Conservation (phyloP, 2,329 filamentous ascomycete species). For the Venturia pyrina region DNA sequence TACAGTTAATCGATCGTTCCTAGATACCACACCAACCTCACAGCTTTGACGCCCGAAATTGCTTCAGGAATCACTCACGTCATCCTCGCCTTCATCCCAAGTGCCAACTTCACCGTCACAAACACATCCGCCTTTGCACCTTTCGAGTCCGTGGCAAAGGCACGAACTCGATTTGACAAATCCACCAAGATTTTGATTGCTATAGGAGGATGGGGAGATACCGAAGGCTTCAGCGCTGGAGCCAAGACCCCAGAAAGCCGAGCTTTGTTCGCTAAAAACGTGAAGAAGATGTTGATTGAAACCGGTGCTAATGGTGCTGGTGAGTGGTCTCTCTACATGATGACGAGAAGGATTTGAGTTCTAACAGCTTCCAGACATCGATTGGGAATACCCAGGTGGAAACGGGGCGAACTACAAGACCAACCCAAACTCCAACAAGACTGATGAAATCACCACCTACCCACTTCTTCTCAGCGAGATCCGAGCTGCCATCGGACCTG, state of each 20-base stretch:
- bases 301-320: conserved; percentile 57
- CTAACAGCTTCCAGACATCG: conserved; percentile 40
- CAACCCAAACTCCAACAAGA: conserved; percentile 48
- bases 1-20: background rate
- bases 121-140: conserved; percentile 36
- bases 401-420: conserved; percentile 61
- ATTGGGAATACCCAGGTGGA: conserved; percentile 56
- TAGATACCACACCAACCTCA: conserved; percentile 5
- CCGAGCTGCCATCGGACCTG: conserved; percentile 45
- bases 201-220: conserved; percentile 68
- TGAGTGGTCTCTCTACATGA: conserved; percentile 22
- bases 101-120: conserved; percentile 24
- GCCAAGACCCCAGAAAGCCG: conserved; percentile 43
- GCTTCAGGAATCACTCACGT: conserved; percentile 26
- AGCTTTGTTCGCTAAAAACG: conserved; percentile 51
- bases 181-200: conserved; percentile 58
- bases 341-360: background rate
- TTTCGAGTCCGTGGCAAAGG: conserved; percentile 41
- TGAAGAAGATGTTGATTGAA: conserved; percentile 50
- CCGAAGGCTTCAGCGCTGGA: conserved; percentile 49
- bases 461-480: conserved; percentile 51
- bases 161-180: conserved; percentile 43
- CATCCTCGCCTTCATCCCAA: conserved; percentile 27
- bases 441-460: conserved; percentile 51
- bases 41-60: background rate